phyloP scores from a whole-genome alignment of 768 basidiomycete species.

The Lactifluus echinatus region DNA sequence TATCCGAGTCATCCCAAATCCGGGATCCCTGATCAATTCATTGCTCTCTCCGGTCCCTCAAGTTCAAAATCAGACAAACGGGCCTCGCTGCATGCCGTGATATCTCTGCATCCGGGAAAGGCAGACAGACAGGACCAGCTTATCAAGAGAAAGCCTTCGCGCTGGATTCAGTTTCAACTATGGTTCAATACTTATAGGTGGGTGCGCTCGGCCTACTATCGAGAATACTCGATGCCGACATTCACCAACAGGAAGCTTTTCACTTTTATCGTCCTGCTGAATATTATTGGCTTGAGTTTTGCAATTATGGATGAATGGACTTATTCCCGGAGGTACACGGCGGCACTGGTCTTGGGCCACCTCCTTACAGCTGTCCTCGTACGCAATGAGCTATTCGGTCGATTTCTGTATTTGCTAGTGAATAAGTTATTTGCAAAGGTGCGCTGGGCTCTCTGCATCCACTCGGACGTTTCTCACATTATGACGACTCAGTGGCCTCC shows the following conservation, averaged over 20 bases:
- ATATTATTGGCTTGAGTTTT: slow-evolving; percentile 28
- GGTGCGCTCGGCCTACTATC: not conserved
- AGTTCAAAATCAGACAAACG: not conserved
- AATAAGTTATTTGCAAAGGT: slow-evolving; percentile 35
- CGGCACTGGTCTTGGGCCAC: slow-evolving; percentile 35
- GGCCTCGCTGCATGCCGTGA: not conserved
- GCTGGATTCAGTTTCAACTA: slow-evolving; percentile 27
- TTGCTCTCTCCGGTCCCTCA: not conserved
- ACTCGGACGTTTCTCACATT: not conserved
- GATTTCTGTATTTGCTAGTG: slow-evolving; percentile 29
- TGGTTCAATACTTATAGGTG: slow-evolving; percentile 35
- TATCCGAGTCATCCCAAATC: not conserved
- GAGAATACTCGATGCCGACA: not conserved
- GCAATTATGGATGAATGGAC: slow-evolving; percentile 28
- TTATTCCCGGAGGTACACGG: slow-evolving; percentile 31
- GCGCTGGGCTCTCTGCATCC: not conserved
- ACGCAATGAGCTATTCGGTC: slow-evolving; percentile 37
- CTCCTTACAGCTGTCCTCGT: slow-evolving; percentile 34
- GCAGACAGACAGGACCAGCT: slow-evolving; percentile 1
- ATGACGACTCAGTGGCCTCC: slow-evolving; percentile 30
- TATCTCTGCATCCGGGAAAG: not conserved
- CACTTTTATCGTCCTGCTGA: slow-evolving; percentile 27
- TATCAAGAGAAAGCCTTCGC: slow-evolving; percentile 23
- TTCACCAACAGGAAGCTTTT: slow-evolving; percentile 29
- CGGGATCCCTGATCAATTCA: not conserved